Percentiles rank a stretch among this genome's conserved stretches.
phyloP scores from a whole-genome alignment of 176 grass and related monocot species.

The Carex scoparia region DNA sequence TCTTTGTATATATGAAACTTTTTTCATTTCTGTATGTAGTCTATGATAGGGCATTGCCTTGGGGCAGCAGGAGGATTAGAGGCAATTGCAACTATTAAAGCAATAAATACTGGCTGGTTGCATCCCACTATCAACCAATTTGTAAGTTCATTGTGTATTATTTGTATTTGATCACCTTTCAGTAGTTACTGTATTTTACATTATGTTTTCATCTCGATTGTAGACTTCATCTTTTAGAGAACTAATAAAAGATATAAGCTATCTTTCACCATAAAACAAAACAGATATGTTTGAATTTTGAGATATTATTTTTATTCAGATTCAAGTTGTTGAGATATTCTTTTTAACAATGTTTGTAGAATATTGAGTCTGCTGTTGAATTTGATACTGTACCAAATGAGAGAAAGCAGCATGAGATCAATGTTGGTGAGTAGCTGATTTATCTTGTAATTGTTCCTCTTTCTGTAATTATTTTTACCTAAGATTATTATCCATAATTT shows the following conservation, averaged over 20 bases:
- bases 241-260: not conserved
- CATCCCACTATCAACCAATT: conserved; percentile 99
- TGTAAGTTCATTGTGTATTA: conserved; percentile 49
- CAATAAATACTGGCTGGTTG: conserved; percentile 95
- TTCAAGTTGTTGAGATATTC: not conserved
- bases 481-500: not conserved
- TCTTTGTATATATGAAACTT: not conserved
- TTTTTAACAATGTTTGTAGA: conserved; percentile 36
- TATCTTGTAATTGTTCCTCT: not conserved
- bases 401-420: conserved; percentile 90
- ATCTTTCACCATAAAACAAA: not conserved
- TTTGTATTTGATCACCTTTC: not conserved
- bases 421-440: conserved; percentile 73
- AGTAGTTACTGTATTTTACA: not conserved
- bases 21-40: conserved; percentile 41
- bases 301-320: too few species aligned
- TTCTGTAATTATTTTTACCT: not conserved
- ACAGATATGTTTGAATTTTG: not conserved
- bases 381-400: conserved; percentile 87
- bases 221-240: not conserved
- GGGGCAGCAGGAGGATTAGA: conserved; percentile 94
- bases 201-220: not conserved
- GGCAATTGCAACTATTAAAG: conserved; percentile 89
- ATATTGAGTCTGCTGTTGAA: conserved; percentile 72
- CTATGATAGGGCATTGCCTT: conserved; percentile 99